Base-by-base conservation (phyloP, 2,329 filamentous ascomycete species). In the Xylariaceae sp. region DNA sequence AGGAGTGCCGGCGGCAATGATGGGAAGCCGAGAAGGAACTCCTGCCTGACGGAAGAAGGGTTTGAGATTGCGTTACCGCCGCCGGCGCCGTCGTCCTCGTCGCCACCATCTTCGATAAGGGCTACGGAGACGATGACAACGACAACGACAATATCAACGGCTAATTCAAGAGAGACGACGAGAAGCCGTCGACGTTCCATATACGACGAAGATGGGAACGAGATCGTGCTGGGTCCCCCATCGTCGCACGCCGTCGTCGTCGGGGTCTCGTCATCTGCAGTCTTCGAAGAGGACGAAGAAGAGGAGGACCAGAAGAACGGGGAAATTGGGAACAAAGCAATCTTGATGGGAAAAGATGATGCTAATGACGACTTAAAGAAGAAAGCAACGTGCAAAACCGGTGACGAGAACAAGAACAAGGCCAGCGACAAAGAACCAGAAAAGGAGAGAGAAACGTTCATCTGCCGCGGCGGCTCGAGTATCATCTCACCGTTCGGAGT, bases 401-500 rank as follows among this genome's bases (percentile, higher is more conserved):
- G 32, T 18, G 12, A 36, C 27, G n/a, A 33, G 19, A 12, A 28
- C 43, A 12, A 31, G 27, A 19, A 27, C 27, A 14, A 14, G 14
- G 19, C 8, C 28, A 11, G 12, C 8, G 21, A 24, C 6, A 24
- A 24, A 24, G 21, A 24, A 11, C 6, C 7, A 24, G 21, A 24
- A 24, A 11, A 24, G 21, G 21, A 24, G 6, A 24, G 11, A 6
- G 21, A 24, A 29, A 27, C 3, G 27, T 88, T 77, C 53, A 59
- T 82, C 11, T 87, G 73, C 9, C 74, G 83, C 6, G 89, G 89
- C 15, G 90, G 90, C 0, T 92, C 87, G 0, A 84, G 79, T 53
- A 90, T 97, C 49, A 69, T 94, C 17, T 81, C 77, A 8, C 88
- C 89, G 0, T 70, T 83, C 29, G 90, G 89, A 0, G 76, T 89